Base-by-base conservation (phyloP, 257 asterid genomes). In the Solanum clarkiae region DNA sequence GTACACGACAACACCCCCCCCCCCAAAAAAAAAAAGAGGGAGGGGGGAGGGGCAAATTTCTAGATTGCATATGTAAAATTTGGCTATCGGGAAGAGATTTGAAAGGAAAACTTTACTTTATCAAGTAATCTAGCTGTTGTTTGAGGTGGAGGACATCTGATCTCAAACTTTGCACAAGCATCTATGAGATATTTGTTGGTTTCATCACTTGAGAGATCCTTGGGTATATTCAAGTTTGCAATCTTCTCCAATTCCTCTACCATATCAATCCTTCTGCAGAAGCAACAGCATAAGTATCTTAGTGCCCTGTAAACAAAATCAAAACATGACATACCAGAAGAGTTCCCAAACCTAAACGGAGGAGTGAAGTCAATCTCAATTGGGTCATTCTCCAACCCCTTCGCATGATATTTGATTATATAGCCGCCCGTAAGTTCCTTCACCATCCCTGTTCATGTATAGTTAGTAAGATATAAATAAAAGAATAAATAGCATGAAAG, bases 301-400 rank as follows among this genome's bases (percentile, higher is more conserved):
- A 29, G 63, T 51, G 24, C 63, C 60, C 53, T 24, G 82, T 49
- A 77, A 51, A 51, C 24, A 51, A 26, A 47, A 77, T 9, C 63
- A 77, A 56, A 49, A 63, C 6, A 24, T 18, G 45, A 8, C 54
- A n/a, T 13, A 60, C 63, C 22, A 6, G 51, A 54, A 55, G 79
- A 24, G 51, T 81, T 26, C 53, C 22, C 68, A 49, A 60, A 96
- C 99, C 99, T 95, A 93, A 96, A 96, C 26, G 99, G 98, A 84
- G 99, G 98, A 54, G 99, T 94, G 63, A 96, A 96, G 89, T 96
- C 98, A n/a, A 96, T 96, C 90, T 92, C 97, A 86, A 95, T 90
- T 17, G 98, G 97, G 17, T 95, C 99, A 3, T 85, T 84, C 51
- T 91, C 96, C 74, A 68, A 86, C 20, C 98, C 98, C 86, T 95